These are phyloP conservation scores for Nigrospora sphaerica DNA, from an alignment of 2,329 filamentous ascomycete species.

Conservation along the genomic window DNA sequence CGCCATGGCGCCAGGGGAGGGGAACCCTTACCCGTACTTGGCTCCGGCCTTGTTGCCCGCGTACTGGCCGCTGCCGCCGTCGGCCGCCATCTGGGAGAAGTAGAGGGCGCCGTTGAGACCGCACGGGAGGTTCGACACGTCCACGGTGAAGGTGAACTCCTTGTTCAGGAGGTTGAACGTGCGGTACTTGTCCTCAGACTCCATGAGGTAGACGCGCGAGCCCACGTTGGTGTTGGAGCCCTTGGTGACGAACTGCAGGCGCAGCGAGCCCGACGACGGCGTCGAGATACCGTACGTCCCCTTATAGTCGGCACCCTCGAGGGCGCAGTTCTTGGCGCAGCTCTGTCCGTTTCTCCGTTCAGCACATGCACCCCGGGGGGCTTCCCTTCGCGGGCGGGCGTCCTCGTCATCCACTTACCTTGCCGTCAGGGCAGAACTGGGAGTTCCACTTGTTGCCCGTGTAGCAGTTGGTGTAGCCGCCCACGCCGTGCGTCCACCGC, in stretches of 20 bases:
- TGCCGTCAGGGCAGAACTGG: conserved; percentile 24
- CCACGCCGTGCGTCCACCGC: conserved; percentile 38
- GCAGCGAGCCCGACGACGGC: conserved; percentile 31
- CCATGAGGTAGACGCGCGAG: conserved; percentile 51
- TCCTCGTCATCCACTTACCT: neutral
- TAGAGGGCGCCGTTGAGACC: conserved; percentile 62
- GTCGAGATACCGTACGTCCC: conserved; percentile 37
- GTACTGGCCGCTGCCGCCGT: conserved; percentile 46
- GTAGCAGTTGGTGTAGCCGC: conserved; percentile 36
- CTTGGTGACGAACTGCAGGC: conserved; percentile 41
- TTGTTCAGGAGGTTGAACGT: conserved; percentile 49
- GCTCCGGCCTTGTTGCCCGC: conserved; percentile 34
- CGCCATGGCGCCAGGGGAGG: too few relatives aligned
- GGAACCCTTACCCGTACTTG: conserved; percentile 31
- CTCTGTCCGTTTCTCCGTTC: neutral
- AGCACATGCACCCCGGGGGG: too few relatives aligned
- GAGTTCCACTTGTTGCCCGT: conserved; percentile 30
- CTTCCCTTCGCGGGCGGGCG: too few relatives aligned
- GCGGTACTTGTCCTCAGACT: conserved; percentile 46
- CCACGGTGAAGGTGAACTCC: conserved; percentile 60
- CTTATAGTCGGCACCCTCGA: conserved; percentile 34
- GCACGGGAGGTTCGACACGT: conserved; percentile 56
- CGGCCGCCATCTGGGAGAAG: conserved; percentile 54
- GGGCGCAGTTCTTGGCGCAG: conserved; percentile 31
- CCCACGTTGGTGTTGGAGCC: conserved; percentile 27